These are phyloP conservation scores for Lecanicillium sp. DNA, from an alignment of 2,329 filamentous ascomycete species.

Conservation along the genomic window DNA sequence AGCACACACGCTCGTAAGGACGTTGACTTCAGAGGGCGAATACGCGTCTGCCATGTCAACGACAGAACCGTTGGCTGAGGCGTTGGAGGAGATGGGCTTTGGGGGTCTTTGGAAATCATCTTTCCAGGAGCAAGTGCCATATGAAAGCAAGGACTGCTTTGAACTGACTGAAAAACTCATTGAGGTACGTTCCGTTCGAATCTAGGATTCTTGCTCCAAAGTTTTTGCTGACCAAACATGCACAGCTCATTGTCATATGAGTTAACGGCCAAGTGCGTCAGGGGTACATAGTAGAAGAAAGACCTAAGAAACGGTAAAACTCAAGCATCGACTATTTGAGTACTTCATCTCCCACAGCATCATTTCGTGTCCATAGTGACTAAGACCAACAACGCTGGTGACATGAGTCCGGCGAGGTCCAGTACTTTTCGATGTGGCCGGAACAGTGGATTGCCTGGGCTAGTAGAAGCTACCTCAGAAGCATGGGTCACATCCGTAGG, in stretches of 20 bases:
- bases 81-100: conserved; percentile 53
- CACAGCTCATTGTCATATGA: conserved; percentile 9
- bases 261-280: too few species aligned
- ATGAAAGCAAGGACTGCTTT: conserved; percentile 43
- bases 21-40: conserved; percentile 44
- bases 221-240: neutral
- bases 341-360: too few species aligned
- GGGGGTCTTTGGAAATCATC: conserved; percentile 53
- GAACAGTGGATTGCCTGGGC: too few species aligned
- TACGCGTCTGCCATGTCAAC: conserved; percentile 41
- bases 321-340: too few species aligned
- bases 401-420: too few species aligned
- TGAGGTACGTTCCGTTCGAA: conserved; percentile 36
- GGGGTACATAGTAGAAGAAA: too few species aligned
- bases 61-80: conserved; percentile 38
- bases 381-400: too few species aligned
- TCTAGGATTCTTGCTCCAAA: neutral
- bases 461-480: too few species aligned
- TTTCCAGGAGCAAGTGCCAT: conserved; percentile 39
- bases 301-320: too few species aligned
- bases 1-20: conserved; percentile 51
- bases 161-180: conserved; percentile 51
- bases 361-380: too few species aligned
- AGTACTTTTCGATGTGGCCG: too few species aligned
- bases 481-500: too few species aligned